Conservation (phyloP, 495 filamentous ascomycete species). For the Penicillium canescens region DNA sequence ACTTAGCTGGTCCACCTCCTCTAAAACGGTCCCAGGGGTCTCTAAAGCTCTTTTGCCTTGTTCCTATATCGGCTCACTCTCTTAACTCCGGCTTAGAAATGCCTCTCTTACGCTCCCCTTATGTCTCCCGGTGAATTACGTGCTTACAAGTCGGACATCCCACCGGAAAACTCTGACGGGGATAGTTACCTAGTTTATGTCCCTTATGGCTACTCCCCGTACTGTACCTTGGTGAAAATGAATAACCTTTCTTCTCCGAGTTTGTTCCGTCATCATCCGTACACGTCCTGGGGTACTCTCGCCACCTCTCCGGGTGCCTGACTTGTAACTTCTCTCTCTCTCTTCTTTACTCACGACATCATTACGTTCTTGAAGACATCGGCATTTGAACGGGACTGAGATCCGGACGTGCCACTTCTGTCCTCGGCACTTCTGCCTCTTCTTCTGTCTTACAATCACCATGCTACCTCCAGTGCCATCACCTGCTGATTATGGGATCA, state of each 20-base stretch:
- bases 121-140: conserved; percentile 15
- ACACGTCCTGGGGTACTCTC: not conserved
- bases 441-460: conserved; percentile 12
- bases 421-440: conserved; percentile 1
- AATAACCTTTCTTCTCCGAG: not conserved
- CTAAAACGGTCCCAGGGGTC: conserved; percentile 4
- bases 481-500: conserved; percentile 84
- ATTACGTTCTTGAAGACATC: not conserved
- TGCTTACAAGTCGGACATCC: conserved; percentile 8
- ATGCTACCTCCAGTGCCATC: conserved; percentile 87
- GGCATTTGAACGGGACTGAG: not conserved
- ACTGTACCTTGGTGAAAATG: not conserved
- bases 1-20: conserved; percentile 1
- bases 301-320: not conserved
- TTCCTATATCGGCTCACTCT: conserved; percentile 14
- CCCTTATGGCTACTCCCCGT: too few species aligned
- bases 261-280: conserved; percentile 4
- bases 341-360: not conserved
- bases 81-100: conserved; percentile 15
- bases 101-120: not conserved
- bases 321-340: not conserved
- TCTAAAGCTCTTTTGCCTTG: conserved; percentile 3
- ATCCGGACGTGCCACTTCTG: conserved; percentile 1
- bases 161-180: conserved; percentile 9
- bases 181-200: too few species aligned